Percentiles rank a stretch among this genome's conserved stretches.
These are phyloP conservation scores for Mortierella sp. DNA, from an alignment of 371 early-diverging fungal genomes.

Conservation along the genomic window DNA sequence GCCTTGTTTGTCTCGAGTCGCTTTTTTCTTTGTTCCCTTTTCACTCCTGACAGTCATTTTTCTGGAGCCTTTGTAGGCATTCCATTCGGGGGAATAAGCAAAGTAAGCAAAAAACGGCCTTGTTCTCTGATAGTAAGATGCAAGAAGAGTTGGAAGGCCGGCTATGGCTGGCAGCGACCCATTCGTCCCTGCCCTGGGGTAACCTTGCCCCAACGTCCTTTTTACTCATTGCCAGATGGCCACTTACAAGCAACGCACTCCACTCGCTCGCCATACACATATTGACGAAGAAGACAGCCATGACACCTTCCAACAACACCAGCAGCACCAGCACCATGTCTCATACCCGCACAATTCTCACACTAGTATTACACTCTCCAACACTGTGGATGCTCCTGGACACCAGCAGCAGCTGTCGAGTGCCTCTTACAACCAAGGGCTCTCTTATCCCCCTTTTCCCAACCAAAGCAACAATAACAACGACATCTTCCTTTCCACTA, in stretches of 20 bases:
- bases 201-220: neutral
- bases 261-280: neutral
- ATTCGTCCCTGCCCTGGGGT: neutral
- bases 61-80: too few relatives aligned
- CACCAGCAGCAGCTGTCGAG: neutral
- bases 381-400: neutral
- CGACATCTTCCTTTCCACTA: neutral
- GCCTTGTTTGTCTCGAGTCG: neutral
- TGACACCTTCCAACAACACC: neutral
- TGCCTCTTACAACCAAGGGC: neutral
- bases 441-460: neutral
- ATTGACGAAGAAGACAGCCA: neutral
- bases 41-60: neutral
- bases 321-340: neutral
- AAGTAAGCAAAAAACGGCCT: too few relatives aligned
- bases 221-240: constrained; percentile 14
- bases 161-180: neutral
- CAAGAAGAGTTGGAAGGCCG: neutral
- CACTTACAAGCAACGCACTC: constrained; percentile 29
- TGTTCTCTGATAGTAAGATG: neutral
- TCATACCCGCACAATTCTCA: neutral
- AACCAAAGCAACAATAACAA: neutral
- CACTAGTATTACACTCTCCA: neutral
- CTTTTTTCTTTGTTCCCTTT: neutral
- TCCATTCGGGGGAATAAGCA: neutral